Evolutionary conservation across 1,284 basidiomycete genomes (phyloP).

Genomic region (Megacollybia platyphylla): DNA sequence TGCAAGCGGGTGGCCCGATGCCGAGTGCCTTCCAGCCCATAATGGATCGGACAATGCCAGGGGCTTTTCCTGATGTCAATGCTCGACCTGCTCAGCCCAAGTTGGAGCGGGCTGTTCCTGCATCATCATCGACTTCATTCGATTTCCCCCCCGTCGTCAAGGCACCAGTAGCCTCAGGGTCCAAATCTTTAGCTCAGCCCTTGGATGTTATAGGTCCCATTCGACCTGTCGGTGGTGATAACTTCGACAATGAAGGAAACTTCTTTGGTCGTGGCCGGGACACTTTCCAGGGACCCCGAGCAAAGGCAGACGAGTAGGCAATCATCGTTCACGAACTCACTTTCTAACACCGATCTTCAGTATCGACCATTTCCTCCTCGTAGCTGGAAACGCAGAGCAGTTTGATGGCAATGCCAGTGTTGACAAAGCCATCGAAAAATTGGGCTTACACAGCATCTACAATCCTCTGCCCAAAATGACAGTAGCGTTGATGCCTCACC

Average conservation of each 20-base stretch:
- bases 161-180: not conserved
- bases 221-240: constrained; percentile 6
- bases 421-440: constrained; percentile 30
- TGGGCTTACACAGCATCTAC: constrained; percentile 27
- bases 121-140: not conserved
- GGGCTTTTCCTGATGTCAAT: too few species aligned
- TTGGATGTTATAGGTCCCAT: too few species aligned
- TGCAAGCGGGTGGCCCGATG: too few species aligned
- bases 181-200: not conserved
- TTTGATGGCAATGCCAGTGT: constrained; percentile 44
- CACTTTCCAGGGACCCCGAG: constrained; percentile 27
- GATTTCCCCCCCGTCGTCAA: not conserved
- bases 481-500: constrained; percentile 49
- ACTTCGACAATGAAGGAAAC: constrained; percentile 26
- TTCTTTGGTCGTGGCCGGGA: constrained; percentile 33
- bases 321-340: constrained; percentile 1
- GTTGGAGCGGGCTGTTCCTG: not conserved
- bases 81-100: not conserved
- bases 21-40: too few species aligned
- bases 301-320: constrained; percentile 35
- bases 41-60: too few species aligned
- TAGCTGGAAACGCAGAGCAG: constrained; percentile 39
- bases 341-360: constrained; percentile 14
- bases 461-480: constrained; percentile 37
- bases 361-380: constrained; percentile 38